These are phyloP conservation scores for Yamadazyma scolyti DNA, from an alignment of 805 yeast species.

Conservation along the genomic window DNA sequence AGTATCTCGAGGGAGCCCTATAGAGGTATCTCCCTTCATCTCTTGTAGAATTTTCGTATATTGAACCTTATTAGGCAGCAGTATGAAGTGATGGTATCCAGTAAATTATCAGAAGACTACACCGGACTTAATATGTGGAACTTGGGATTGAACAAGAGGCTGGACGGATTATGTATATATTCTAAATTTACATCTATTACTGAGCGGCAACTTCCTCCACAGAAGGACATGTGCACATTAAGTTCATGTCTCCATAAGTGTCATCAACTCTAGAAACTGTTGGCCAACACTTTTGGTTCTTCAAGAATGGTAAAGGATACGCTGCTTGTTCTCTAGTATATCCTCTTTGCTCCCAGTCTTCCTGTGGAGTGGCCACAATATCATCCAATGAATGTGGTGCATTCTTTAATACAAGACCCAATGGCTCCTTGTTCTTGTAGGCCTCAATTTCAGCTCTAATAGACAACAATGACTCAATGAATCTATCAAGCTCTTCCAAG, in stretches of 20 bases:
- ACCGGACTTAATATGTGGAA: too few species aligned
- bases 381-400: constrained; percentile 92
- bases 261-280: constrained; percentile 90
- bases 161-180: neutral
- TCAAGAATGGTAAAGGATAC: constrained; percentile 77
- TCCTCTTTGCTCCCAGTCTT: constrained; percentile 81
- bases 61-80: too few species aligned
- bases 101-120: too few species aligned
- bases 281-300: constrained; percentile 88
- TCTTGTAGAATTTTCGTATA: too few species aligned
- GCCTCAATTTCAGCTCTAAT: constrained; percentile 81
- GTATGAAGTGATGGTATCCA: too few species aligned
- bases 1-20: too few species aligned
- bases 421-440: constrained; percentile 60
- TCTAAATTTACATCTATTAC: constrained; percentile 7
- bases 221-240: constrained; percentile 90
- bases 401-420: constrained; percentile 72
- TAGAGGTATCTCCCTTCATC: too few species aligned
- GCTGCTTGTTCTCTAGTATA: constrained; percentile 93
- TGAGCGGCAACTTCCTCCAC: constrained; percentile 67
- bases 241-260: constrained; percentile 87
- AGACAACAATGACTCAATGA: constrained; percentile 79
- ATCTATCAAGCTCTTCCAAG: constrained; percentile 82
- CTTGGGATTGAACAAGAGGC: neutral
- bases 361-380: constrained; percentile 52